phyloP scores from a whole-genome alignment of 148 eudicot genomes.

The Suaeda aralocaspica region DNA sequence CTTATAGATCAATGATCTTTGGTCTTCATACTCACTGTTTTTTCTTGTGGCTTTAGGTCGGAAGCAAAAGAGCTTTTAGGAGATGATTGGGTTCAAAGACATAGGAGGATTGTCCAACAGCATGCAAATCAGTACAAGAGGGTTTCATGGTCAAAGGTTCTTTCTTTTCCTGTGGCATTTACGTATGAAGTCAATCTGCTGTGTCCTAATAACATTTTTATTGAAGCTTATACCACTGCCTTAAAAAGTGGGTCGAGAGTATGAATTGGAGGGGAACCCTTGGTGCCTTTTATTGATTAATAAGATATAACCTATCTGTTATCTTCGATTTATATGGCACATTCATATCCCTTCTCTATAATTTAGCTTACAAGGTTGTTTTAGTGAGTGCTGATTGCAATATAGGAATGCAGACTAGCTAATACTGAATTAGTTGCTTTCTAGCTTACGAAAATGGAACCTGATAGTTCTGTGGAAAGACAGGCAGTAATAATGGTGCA shows the following conservation, averaged over 20 bases:
- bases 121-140: constrained; percentile 98
- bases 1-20: not conserved
- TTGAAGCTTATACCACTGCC: not conserved
- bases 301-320: not conserved
- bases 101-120: constrained; percentile 90
- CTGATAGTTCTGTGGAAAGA: not conserved
- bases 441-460: not conserved
- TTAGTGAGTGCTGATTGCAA: not conserved
- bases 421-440: not conserved
- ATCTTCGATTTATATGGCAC: no score
- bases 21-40: not conserved
- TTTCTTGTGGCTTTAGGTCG: constrained; percentile 44
- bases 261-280: no score
- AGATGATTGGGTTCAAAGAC: constrained; percentile 98
- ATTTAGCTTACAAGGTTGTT: not conserved
- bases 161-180: not conserved
- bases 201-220: no score
- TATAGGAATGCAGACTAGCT: not conserved
- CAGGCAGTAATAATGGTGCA: not conserved
- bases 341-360: no score
- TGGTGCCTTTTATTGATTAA: not conserved
- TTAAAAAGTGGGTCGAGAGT: no score
- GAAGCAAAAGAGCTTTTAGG: constrained; percentile 92
- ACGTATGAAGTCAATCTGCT: no score
- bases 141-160: constrained; percentile 90